phyloP scores from a whole-genome alignment of 768 basidiomycete genomes.

The Pleurotus djamor region DNA sequence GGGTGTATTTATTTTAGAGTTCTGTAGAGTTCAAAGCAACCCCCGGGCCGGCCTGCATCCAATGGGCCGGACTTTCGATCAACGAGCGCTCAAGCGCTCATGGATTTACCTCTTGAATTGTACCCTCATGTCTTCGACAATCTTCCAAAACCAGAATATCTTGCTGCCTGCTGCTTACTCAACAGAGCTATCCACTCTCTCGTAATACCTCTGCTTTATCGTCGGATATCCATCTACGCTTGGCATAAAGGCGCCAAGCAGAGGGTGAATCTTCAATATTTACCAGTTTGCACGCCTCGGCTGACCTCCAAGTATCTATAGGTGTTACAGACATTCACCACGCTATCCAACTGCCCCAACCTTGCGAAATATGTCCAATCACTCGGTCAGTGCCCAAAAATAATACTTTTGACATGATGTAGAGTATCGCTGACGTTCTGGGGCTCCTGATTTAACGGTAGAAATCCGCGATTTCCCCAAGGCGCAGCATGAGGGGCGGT shows the following conservation, averaged over 20 bases:
- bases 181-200: conserved; percentile 53
- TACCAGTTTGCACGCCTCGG: background rate
- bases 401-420: background rate
- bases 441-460: conserved; percentile 20
- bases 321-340: conserved; percentile 63
- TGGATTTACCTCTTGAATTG: conserved; percentile 66
- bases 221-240: conserved; percentile 57
- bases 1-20: background rate
- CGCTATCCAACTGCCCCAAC: conserved; percentile 49
- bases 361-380: conserved; percentile 57
- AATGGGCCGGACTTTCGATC: background rate
- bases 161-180: conserved; percentile 54
- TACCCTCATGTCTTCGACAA: conserved; percentile 52
- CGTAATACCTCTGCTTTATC: conserved; percentile 52
- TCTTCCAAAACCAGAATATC: conserved; percentile 49
- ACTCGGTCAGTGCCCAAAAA: conserved; percentile 40
- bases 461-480: conserved; percentile 79
- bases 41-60: no score
- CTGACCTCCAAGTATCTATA: conserved; percentile 19
- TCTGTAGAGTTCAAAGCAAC: background rate
- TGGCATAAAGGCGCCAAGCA: conserved; percentile 69
- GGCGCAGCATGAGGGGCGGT: conserved; percentile 28
- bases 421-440: background rate
- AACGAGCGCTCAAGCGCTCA: background rate
- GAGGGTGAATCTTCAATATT: conserved; percentile 37